phyloP scores from a whole-genome alignment of 345 rosid genomes.

The Geranium rotundifolium region DNA sequence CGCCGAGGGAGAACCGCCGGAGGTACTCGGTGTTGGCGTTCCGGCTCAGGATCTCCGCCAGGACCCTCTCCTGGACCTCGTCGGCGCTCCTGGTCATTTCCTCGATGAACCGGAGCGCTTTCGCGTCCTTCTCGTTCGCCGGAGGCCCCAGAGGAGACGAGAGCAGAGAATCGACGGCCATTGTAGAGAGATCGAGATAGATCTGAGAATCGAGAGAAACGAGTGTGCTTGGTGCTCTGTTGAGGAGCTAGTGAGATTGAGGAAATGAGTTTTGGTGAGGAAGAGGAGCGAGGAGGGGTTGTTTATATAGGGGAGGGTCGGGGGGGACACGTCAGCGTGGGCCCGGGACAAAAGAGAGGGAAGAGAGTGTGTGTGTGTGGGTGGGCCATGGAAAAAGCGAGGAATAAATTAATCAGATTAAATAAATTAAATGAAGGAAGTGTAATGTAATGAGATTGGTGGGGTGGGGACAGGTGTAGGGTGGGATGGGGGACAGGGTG shows the following conservation, averaged over 20 bases:
- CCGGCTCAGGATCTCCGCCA: slow-evolving; percentile 53
- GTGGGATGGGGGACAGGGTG: slow-evolving; percentile 25
- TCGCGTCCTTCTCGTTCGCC: slow-evolving; percentile 61
- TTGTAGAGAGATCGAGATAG: slow-evolving; percentile 6
- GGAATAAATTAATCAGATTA: too few species aligned
- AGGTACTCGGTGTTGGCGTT: slow-evolving; percentile 71
- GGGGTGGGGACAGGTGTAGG: slow-evolving; percentile 23
- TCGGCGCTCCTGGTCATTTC: slow-evolving; percentile 66
- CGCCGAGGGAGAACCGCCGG: slow-evolving; percentile 34
- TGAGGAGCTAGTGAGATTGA: slow-evolving; percentile 1
- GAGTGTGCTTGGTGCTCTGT: not conserved
- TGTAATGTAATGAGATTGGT: too few species aligned
- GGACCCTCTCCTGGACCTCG: slow-evolving; percentile 44
- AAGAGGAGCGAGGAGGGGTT: slow-evolving; percentile 11
- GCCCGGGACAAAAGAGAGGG: slow-evolving; percentile 12
- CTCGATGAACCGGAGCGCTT: slow-evolving; percentile 66
- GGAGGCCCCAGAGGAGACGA: slow-evolving; percentile 69
- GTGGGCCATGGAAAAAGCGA: too few species aligned
- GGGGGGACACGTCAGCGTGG: slow-evolving; percentile 1
- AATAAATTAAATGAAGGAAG: too few species aligned
- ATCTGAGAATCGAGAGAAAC: not conserved
- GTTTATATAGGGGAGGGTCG: slow-evolving; percentile 31
- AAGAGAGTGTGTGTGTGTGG: too few species aligned
- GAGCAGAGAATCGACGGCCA: slow-evolving; percentile 61
- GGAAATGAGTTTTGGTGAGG: slow-evolving; percentile 7